Conservation (phyloP, 2,329 filamentous ascomycete genomes). For the Diaporthe sp. region DNA sequence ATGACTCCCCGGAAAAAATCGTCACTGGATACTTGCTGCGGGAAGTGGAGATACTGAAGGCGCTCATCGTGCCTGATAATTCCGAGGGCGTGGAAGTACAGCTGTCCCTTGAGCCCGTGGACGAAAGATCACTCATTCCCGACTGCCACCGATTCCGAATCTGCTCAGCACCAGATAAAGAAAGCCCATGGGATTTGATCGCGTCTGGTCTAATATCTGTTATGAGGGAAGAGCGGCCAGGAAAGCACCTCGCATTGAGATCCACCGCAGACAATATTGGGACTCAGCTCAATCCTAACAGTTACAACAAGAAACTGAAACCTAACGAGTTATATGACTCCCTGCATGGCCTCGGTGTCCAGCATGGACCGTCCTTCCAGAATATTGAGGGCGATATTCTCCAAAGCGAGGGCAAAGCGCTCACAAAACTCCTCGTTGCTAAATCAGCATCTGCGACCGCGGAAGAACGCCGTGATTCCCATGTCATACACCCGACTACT, state of each 20-base stretch:
- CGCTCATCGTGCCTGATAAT: neutral
- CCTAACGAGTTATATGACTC: slow-evolving; percentile 42
- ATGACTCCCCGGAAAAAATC: neutral
- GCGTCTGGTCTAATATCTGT: neutral
- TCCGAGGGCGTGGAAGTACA: neutral
- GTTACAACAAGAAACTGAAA: slow-evolving; percentile 26
- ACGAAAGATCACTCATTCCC: neutral
- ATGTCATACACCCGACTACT: slow-evolving; percentile 46
- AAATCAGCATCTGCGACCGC: neutral
- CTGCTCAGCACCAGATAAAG: neutral
- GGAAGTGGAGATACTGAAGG: neutral
- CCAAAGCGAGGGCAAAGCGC: slow-evolving; percentile 2
- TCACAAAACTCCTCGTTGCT: slow-evolving; percentile 9
- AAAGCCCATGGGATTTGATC: slow-evolving; percentile 6
- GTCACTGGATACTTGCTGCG: neutral
- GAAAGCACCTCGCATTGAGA: slow-evolving; percentile 47
- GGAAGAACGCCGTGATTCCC: neutral
- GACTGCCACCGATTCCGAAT: neutral
- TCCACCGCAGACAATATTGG: neutral
- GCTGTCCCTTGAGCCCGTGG: neutral
- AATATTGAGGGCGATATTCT: slow-evolving; percentile 39
- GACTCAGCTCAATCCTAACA: slow-evolving; percentile 42
- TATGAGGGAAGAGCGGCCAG: slow-evolving; percentile 44
- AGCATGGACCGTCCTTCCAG: slow-evolving; percentile 38
- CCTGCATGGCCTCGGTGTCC: slow-evolving; percentile 1